Evolutionary conservation across 495 filamentous ascomycete species (phyloP).

Genomic region (Terfezia boudieri): DNA sequence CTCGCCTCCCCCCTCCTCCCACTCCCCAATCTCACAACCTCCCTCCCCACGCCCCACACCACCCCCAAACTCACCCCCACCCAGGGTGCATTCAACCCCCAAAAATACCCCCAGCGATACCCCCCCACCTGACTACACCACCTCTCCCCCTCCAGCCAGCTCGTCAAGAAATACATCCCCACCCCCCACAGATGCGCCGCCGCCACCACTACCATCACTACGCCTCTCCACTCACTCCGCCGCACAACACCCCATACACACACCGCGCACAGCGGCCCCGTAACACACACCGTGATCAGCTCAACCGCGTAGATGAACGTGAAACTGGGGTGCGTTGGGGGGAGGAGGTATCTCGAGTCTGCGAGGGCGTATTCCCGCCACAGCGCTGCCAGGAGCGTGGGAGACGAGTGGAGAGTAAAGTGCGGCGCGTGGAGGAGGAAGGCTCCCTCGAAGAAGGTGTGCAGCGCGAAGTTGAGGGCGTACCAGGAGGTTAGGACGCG

Average conservation of each 20-base stretch:
- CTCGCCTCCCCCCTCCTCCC: no score
- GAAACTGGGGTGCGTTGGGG: neutral
- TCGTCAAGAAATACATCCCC: neutral
- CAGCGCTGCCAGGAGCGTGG: neutral
- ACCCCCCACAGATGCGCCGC: neutral
- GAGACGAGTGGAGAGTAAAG: neutral
- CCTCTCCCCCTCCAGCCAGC: neutral
- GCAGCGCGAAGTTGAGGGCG: neutral
- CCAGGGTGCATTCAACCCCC: neutral
- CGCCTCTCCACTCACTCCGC: neutral
- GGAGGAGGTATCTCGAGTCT: neutral
- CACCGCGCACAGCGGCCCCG: neutral
- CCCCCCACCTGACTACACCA: neutral
- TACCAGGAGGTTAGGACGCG: neutral
- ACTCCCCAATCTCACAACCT: no score
- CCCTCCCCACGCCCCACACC: no score
- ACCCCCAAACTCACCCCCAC: neutral
- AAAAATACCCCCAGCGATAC: neutral
- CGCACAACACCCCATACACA: neutral
- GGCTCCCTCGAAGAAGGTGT: neutral
- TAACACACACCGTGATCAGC: neutral
- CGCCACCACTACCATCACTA: neutral
- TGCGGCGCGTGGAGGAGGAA: neutral
- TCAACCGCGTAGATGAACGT: neutral
- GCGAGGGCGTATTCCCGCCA: neutral